Evolutionary conservation across 768 basidiomycete genomes (phyloP).

Genomic region (Cyclocybe cylindracea): DNA sequence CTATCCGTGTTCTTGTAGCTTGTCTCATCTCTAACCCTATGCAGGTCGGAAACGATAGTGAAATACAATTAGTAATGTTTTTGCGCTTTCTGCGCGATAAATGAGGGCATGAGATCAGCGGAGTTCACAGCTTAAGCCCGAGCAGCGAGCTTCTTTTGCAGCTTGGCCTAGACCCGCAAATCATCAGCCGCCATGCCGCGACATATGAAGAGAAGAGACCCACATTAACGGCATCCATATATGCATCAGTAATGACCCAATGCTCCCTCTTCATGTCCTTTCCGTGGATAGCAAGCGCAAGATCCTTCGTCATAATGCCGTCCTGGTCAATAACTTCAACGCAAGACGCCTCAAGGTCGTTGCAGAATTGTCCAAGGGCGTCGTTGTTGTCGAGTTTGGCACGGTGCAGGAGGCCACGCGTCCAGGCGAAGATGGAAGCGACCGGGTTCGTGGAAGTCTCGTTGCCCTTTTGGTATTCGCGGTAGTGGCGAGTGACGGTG

Average conservation of each 20-base stretch:
- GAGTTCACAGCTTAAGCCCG: slow-evolving; percentile 19
- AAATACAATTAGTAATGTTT: too few species aligned
- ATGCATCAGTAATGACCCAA: slow-evolving; percentile 94
- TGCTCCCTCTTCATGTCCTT: slow-evolving; percentile 90
- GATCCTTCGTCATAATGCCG: slow-evolving; percentile 95
- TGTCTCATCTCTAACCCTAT: too few species aligned
- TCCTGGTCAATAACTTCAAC: slow-evolving; percentile 90
- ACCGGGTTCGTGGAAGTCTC: slow-evolving; percentile 99
- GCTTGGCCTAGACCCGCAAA: slow-evolving; percentile 33
- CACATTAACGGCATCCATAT: slow-evolving; percentile 92
- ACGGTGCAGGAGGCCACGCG: slow-evolving; percentile 88
- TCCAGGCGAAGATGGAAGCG: slow-evolving; percentile 99
- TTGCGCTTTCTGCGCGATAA: too few species aligned
- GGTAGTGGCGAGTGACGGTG: slow-evolving; percentile 95
- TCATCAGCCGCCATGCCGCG: background rate
- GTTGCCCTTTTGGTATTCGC: slow-evolving; percentile 95
- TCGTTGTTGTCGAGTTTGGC: slow-evolving; percentile 90
- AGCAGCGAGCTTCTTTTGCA: slow-evolving; percentile 44
- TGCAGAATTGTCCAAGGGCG: slow-evolving; percentile 70
- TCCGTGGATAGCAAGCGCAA: slow-evolving; percentile 93
- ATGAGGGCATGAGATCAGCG: too few species aligned
- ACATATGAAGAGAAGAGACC: slow-evolving; percentile 24
- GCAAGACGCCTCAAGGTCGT: slow-evolving; percentile 82
- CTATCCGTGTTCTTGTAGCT: too few species aligned
- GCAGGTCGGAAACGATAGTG: too few species aligned